Evolutionary conservation across 2,329 filamentous ascomycete genomes (phyloP).

Genomic region (Penicillium rolfsii): DNA sequence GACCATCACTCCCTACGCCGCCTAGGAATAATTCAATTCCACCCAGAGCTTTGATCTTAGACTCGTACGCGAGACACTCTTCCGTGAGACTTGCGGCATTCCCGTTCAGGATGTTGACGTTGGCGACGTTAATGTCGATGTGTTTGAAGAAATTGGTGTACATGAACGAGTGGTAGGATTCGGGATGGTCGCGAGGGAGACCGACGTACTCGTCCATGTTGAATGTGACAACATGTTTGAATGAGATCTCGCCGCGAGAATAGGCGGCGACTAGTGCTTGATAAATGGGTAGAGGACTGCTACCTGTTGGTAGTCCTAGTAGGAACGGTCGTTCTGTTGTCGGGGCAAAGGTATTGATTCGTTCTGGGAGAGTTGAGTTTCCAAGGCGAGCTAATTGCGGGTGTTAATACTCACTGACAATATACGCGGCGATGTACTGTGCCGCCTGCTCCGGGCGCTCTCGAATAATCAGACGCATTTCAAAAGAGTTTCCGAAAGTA

Average conservation of each 20-base stretch:
- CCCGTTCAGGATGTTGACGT: background rate
- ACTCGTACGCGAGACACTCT: background rate
- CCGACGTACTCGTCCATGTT: conserved; percentile 6
- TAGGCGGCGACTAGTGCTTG: conserved; percentile 1
- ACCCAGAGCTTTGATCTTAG: conserved; percentile 2
- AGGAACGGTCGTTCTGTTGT: background rate
- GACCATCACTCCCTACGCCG: conserved; percentile 1
- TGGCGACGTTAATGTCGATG: background rate
- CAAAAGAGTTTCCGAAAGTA: too few relatives aligned
- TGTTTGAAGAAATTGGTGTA: conserved; percentile 1
- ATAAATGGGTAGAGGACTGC: conserved; percentile 1
- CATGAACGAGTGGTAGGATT: conserved; percentile 5
- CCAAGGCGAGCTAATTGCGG: too few relatives aligned
- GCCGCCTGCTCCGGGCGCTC: conserved; percentile 1
- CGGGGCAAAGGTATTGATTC: conserved; percentile 1
- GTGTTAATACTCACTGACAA: background rate
- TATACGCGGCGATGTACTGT: conserved; percentile 2
- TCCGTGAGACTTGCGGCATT: background rate
- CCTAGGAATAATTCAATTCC: conserved; percentile 5
- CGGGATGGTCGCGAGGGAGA: conserved; percentile 1
- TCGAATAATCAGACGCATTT: conserved; percentile 1
- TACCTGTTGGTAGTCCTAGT: background rate
- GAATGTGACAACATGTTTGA: conserved; percentile 4
- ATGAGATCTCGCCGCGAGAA: background rate
- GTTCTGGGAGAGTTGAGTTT: background rate